Conservation (phyloP, 1,139 yeast genomes). For the Magnusiomyces sp. region DNA sequence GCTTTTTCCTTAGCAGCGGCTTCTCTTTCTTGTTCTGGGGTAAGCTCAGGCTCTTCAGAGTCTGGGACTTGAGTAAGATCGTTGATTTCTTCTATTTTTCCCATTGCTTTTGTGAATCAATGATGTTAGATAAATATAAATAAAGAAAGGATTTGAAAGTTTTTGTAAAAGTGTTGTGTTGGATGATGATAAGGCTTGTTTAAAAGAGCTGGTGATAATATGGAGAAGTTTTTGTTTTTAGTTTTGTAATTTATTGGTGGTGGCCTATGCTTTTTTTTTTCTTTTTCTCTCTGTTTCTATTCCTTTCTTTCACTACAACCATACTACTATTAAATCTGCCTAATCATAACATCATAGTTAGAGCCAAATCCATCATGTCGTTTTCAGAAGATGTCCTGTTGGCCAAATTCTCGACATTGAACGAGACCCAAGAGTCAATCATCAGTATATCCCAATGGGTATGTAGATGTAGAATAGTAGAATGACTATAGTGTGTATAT, state of each 20-base stretch:
- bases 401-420: constrained; percentile 51
- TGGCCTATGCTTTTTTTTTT: background rate
- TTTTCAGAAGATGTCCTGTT: constrained; percentile 48
- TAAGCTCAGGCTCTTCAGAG: constrained; percentile 10
- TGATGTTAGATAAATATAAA: background rate
- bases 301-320: background rate
- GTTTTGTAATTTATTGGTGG: background rate
- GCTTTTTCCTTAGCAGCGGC: constrained; percentile 19
- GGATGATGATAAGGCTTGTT: background rate
- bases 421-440: constrained; percentile 73
- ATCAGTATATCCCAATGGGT: constrained; percentile 78
- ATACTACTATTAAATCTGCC: too few species aligned
- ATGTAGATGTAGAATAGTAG: constrained; percentile 16
- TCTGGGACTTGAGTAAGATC: background rate
- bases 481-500: background rate
- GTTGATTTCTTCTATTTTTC: constrained; percentile 8
- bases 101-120: background rate
- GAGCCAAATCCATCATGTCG: constrained; percentile 39
- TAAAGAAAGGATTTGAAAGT: background rate
- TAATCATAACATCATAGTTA: too few species aligned
- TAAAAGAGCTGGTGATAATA: background rate
- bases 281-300: background rate
- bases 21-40: constrained; percentile 16
- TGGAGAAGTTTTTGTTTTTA: background rate
- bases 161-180: background rate